Conservation (phyloP, 345 rosid species). For the Eucalyptus decipiens region DNA sequence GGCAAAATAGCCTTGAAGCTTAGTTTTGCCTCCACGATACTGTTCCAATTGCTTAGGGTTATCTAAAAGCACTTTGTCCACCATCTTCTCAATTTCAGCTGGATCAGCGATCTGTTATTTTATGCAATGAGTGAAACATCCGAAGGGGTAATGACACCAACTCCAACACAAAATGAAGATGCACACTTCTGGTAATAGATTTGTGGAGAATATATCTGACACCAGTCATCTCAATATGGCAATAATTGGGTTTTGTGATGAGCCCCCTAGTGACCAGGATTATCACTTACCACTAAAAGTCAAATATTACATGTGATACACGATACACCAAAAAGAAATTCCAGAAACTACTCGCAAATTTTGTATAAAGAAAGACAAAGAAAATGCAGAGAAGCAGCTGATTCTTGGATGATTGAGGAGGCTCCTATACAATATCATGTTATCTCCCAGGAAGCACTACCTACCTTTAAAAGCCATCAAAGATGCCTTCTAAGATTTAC, state of each 20-base stretch:
- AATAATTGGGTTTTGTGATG: not conserved
- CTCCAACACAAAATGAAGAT: not conserved
- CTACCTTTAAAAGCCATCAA: not conserved
- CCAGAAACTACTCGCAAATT: not conserved
- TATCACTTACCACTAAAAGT: not conserved
- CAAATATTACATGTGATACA: not conserved
- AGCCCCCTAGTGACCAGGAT: not conserved
- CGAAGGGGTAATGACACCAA: not conserved
- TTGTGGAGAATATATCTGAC: not conserved
- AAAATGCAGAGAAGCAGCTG: not conserved
- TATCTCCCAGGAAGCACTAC: not conserved
- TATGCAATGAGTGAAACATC: not conserved
- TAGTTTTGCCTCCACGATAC: slow-evolving; percentile 77
- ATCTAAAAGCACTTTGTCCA: slow-evolving; percentile 57
- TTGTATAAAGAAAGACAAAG: not conserved
- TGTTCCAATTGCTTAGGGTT: slow-evolving; percentile 84
- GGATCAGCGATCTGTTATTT: slow-evolving; percentile 61
- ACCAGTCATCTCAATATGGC: not conserved
- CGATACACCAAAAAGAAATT: not conserved
- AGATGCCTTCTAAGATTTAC: not conserved
- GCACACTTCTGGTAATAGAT: not conserved
- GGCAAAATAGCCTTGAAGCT: slow-evolving; percentile 83
- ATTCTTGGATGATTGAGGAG: not conserved
- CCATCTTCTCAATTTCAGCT: slow-evolving; percentile 69
- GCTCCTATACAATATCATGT: not conserved